Percentiles rank a stretch among this genome's conserved stretches.
Evolutionary conservation across 2,329 filamentous ascomycete genomes (phyloP).

Genomic region (Trichoderma sp.): DNA sequence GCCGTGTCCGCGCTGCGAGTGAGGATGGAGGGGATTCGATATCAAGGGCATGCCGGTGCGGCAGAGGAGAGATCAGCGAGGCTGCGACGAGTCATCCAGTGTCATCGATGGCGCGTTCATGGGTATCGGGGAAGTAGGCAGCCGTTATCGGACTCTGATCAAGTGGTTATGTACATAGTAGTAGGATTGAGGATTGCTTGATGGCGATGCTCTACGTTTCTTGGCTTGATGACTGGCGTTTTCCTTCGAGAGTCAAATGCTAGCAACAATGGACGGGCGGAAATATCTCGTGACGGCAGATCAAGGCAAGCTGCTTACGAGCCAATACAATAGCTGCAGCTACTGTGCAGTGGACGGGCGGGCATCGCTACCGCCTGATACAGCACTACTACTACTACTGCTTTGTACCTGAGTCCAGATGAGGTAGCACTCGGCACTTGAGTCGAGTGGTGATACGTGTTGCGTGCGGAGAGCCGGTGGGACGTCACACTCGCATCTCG

Average conservation of each 20-base stretch:
- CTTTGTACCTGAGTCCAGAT: neutral
- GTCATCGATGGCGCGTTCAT: neutral
- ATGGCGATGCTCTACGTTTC: too few relatives aligned
- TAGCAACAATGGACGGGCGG: too few relatives aligned
- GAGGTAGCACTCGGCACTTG: neutral
- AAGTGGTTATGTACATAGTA: too few relatives aligned
- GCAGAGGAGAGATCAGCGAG: neutral
- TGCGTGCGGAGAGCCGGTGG: neutral
- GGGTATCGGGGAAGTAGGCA: neutral
- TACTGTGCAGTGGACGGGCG: too few relatives aligned
- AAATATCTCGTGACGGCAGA: too few relatives aligned
- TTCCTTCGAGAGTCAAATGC: too few relatives aligned
- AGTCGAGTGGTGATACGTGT: neutral
- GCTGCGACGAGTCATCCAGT: neutral
- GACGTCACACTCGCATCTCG: neutral
- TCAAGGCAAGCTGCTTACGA: too few relatives aligned
- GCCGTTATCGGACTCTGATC: too few relatives aligned
- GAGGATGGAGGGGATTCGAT: neutral
- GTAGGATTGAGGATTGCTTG: neutral
- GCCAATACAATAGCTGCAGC: too few relatives aligned
- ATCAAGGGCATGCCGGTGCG: neutral
- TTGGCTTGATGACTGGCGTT: too few relatives aligned
- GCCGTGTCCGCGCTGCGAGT: neutral
- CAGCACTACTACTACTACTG: neutral
- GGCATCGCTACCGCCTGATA: too few relatives aligned